These are phyloP conservation scores for Millerozyma miso DNA, from an alignment of 805 yeast genomes.

Conservation along the genomic window DNA sequence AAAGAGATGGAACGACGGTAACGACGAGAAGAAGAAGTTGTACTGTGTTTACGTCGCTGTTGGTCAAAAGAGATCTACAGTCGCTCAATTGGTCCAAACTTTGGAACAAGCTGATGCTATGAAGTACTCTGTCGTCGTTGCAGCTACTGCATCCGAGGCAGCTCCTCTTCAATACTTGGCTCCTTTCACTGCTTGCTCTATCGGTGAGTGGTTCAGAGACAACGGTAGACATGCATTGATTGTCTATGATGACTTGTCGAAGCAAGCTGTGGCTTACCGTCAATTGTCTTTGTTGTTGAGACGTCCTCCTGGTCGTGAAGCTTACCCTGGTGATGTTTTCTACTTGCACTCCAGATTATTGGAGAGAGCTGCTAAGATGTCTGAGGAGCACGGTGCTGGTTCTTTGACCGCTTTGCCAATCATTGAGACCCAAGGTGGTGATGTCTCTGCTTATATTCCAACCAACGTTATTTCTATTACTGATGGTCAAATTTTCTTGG, in stretches of 20 bases:
- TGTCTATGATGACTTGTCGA: conserved; percentile 96
- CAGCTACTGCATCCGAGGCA: conserved; percentile 99
- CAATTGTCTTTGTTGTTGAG: conserved; percentile 96
- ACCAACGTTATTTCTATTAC: conserved; percentile 97
- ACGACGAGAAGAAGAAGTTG: conserved; percentile 94
- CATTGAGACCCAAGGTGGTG: conserved; percentile 99
- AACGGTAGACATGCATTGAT: conserved; percentile 97
- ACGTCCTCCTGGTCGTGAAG: conserved; percentile 97
- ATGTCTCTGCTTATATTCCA: conserved; percentile 96
- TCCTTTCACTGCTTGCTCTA: conserved; percentile 99
- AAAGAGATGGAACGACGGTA: conserved; percentile 96
- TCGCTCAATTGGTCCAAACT: conserved; percentile 98
- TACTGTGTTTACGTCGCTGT: conserved; percentile 99
- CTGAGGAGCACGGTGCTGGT: conserved; percentile 85
- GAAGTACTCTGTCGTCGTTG: conserved; percentile 96
- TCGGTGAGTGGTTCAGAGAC: conserved; percentile 99
- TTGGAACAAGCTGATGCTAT: conserved; percentile 97
- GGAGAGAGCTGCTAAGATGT: conserved; percentile 98
- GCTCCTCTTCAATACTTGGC: conserved; percentile 99
- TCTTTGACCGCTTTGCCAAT: conserved; percentile 94
- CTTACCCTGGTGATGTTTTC: conserved; percentile 96
- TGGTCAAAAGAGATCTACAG: conserved; percentile 99
- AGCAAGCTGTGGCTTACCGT: conserved; percentile 99
- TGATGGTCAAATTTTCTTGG: conserved; percentile 97
- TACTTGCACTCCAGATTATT: conserved; percentile 91